Evolutionary conservation across 345 rosid species (phyloP), one percentile per base, ranked within the genome.

Genomic region (Populus ilicifolia): DNA sequence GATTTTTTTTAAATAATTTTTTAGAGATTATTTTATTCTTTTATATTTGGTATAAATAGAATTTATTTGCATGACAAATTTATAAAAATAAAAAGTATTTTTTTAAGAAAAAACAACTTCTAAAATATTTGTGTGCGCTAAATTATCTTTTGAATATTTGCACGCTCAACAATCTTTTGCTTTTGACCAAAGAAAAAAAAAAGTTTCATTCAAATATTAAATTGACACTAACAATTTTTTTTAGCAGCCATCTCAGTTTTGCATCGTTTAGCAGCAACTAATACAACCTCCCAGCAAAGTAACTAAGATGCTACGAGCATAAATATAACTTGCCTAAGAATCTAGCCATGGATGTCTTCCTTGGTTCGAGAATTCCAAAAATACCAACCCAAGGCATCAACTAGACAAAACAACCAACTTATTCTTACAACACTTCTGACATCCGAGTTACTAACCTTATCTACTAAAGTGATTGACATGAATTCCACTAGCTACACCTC

Each of bases 401-500:
- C 67, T n/a, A 20, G 52, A 46, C 54, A 54, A 64, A 21, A 70
- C 13, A 78, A 70, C 20, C 35, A n/a, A 75, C 21, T 82, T 77
- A 67, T 67, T 76, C 75, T 59, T 63, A 27, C 29, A 67, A 62
- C 36, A 69, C 63, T 48, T 75, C 73, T 48, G 27, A 74, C 38
- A 65, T n/a, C 20, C 14, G 20, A 29, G 29, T 8, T 56, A 17
- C 67, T 7, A 20, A 8, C 20, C 7, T 39, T 23, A 52, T 41
- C 67, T 56, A 61, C 41, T 65, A 25, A 50, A 21, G 20, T 35
- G n/a, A 23, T 48, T 20, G 21, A 38, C 71, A 35, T 17, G 38
- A 18, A 54, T 8, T 56, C 50, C 69, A 10, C 23, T 39, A 56
- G 29, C 73, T 78, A 74, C 44, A 14, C 67, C 38, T 43, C 50